Percentiles rank a stretch among this genome's conserved stretches.
Conservation (phyloP, 164 flowering plant genomes). For the Paratinospora sagittata region DNA sequence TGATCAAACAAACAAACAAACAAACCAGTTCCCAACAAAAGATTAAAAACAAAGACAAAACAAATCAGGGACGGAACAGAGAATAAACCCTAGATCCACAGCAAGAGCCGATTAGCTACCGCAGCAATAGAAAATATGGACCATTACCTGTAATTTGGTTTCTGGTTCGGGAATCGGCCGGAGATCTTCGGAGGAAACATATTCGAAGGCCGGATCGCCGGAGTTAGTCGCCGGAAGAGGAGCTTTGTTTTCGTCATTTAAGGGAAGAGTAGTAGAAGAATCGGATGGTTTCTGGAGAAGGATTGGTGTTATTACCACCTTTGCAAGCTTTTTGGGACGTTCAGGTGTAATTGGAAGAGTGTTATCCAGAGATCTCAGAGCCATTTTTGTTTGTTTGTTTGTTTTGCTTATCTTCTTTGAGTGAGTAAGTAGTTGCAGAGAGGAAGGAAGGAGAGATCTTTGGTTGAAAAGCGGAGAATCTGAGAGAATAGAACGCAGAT, state of each 20-base stretch:
- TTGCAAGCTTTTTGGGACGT: constrained; percentile 63
- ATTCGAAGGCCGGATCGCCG: constrained; percentile 51
- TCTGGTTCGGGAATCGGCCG: constrained; percentile 63
- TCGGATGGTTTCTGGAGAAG: constrained; percentile 26
- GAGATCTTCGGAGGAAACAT: constrained; percentile 63
- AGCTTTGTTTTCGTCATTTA: constrained; percentile 63
- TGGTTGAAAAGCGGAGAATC: neutral
- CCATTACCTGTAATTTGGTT: constrained; percentile 39
- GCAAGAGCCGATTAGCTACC: no score
- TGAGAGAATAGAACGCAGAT: neutral
- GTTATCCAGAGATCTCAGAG: constrained; percentile 76
- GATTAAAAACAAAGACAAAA: no score
- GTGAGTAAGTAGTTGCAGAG: no score
- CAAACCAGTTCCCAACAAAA: neutral
- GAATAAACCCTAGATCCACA: neutral
- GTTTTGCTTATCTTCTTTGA: neutral
- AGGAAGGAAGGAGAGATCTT: neutral
- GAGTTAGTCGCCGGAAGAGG: constrained; percentile 24
- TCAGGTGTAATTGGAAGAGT: constrained; percentile 56
- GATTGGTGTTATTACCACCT: constrained; percentile 25
- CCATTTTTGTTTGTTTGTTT: constrained; percentile 43
- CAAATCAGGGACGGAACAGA: no score
- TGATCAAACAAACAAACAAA: constrained; percentile 6
- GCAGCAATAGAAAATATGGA: neutral
- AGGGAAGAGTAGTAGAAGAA: no score